These are phyloP conservation scores for Saccharomycopsis oosterbeekiorum DNA, from an alignment of 805 yeast genomes.

Conservation along the genomic window DNA sequence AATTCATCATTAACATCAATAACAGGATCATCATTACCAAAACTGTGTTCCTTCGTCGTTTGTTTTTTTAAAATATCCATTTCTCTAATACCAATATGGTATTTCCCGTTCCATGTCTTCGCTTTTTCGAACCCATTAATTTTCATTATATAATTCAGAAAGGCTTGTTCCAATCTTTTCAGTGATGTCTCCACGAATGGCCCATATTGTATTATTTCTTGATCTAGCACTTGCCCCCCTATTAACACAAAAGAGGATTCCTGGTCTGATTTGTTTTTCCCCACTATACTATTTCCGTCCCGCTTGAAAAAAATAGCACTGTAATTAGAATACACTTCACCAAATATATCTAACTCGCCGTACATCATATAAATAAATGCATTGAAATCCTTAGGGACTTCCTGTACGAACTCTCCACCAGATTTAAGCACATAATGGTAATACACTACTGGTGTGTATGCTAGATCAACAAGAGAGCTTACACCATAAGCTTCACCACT, in stretches of 20 bases:
- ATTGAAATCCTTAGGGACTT: constrained; percentile 49
- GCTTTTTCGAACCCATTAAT: constrained; percentile 63
- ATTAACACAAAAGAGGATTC: constrained; percentile 58
- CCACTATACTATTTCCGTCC: constrained; percentile 55
- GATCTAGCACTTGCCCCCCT: constrained; percentile 68
- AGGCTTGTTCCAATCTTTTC: constrained; percentile 58
- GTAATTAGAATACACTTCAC: constrained; percentile 33
- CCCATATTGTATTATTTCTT: constrained; percentile 76
- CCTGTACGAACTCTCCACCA: constrained; percentile 55
- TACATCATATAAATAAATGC: constrained; percentile 57
- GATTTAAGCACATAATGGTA: constrained; percentile 57
- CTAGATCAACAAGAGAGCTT: constrained; percentile 62
- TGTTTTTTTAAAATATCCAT: not conserved
- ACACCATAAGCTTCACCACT: constrained; percentile 71
- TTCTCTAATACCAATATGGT: constrained; percentile 10
- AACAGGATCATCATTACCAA: too few species aligned
- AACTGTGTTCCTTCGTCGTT: too few species aligned
- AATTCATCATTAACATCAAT: not conserved
- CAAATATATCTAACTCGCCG: constrained; percentile 46
- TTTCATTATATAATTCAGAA: constrained; percentile 59
- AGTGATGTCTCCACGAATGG: constrained; percentile 76
- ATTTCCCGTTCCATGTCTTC: constrained; percentile 20
- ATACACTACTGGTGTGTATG: constrained; percentile 72
- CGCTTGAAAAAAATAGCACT: constrained; percentile 54
- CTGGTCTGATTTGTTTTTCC: constrained; percentile 32